Base-by-base conservation (phyloP, 495 filamentous ascomycete species). In the Daldinia decipiens region DNA sequence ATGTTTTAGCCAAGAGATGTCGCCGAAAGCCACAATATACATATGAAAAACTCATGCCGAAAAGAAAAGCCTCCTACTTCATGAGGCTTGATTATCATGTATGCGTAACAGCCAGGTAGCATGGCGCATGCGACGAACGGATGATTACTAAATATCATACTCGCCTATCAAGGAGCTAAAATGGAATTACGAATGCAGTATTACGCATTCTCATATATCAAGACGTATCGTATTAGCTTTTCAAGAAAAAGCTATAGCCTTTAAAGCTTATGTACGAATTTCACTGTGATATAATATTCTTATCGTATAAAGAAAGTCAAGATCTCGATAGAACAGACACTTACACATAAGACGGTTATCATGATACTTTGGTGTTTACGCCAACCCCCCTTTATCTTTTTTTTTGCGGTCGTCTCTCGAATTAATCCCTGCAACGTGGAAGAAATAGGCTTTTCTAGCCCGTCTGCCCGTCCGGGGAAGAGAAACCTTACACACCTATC, bases 401-500 rank as follows among this genome's bases (percentile, higher is more conserved):
- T 17, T 39, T 24, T 17, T 63, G 39, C 26, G 64, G 43, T 45
- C 59, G 21, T 50, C 12, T 59, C 39, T 58, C 50, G 50, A 50
- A 43, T 32, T 43, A 12, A 29, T 6, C 68, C 58, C 36, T 67
- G 69, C 8, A 61, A 53, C 55, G 26, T 43, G 57, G 32, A 65
- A 38, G 24, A 40, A 66, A 73, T 69, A 73, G 70, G 52, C 62
- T 65, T 73, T 73, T 69, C 70, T 69, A 65, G 70, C 56, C 65
- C 62, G 52, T 65, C 65, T 62, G 70, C 51, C 62, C 58, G 52
- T 65, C 70, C 65, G 70, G 70, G 70, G 70, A 73, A 69, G n/a
- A 63, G 27, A 26, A 53, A 53, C 53, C 38, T 63, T 63, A 59
- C 57, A 43, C 59, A 47, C 59, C 40, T 45, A 65, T 66, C 60